Conservation (phyloP, 306 rosid species). For the barrel medic (Medicago truncatula) region DNA sequence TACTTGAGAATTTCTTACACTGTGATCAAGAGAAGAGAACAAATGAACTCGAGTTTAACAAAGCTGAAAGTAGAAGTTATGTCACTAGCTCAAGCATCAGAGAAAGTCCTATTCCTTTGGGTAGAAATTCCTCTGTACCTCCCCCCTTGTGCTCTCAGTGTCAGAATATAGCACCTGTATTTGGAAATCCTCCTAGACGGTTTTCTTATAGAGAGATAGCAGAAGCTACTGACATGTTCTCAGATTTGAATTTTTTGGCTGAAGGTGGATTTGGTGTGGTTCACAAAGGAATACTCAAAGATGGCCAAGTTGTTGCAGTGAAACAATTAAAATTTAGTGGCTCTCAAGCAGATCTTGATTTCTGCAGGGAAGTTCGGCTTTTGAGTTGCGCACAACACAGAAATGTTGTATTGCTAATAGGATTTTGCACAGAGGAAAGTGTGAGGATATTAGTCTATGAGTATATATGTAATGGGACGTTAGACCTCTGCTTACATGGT, state of each 20-base stretch:
- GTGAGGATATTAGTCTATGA: constrained; percentile 84
- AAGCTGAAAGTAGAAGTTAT: constrained; percentile 52
- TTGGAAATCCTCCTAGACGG: constrained; percentile 93
- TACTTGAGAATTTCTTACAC: constrained; percentile 49
- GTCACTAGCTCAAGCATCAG: constrained; percentile 53
- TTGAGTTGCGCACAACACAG: constrained; percentile 99
- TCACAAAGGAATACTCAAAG: constrained; percentile 76
- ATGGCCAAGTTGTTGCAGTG: constrained; percentile 93
- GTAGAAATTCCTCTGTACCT: constrained; percentile 72
- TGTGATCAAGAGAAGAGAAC: constrained; percentile 51
- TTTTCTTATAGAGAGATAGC: constrained; percentile 75
- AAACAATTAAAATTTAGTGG: constrained; percentile 87
- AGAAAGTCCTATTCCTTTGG: constrained; percentile 72
- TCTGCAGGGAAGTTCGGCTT: constrained; percentile 86
- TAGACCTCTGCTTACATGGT: constrained; percentile 93
- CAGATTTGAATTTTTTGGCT: constrained; percentile 72
- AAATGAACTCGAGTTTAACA: constrained; percentile 44
- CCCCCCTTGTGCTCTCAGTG: constrained; percentile 93
- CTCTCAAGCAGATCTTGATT: constrained; percentile 83
- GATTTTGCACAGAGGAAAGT: constrained; percentile 75
- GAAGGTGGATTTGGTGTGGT: constrained; percentile 91
- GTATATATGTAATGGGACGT: constrained; percentile 85
- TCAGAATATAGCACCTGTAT: constrained; percentile 83
- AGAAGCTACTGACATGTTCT: constrained; percentile 81
- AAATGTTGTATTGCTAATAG: constrained; percentile 87